A percentile compares a stretch with the other conserved stretches of the same genome.
Conservation (phyloP, 148 eudicot genomes). For the Vaccinium corymbosum region DNA sequence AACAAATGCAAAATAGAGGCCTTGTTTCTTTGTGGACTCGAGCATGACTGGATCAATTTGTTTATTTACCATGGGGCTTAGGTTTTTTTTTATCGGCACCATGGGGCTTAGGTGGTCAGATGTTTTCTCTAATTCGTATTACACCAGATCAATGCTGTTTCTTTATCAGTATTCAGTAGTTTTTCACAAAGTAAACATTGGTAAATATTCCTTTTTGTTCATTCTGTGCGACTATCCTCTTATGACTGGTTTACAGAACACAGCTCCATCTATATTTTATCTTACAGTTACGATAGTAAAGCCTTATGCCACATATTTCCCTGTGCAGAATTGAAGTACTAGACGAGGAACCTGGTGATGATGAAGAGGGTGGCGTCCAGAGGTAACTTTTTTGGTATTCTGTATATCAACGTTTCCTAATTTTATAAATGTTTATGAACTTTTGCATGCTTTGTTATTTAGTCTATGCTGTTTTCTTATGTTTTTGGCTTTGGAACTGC, state of each 20-base stretch:
- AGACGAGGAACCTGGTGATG: constrained; percentile 96
- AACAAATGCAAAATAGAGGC: constrained; percentile 2
- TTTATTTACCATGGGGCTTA: background rate
- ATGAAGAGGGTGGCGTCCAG: constrained; percentile 84
- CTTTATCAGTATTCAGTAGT: background rate
- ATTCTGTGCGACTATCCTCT: background rate
- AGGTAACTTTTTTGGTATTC: constrained; percentile 44
- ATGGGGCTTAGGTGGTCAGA: background rate
- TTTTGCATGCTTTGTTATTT: background rate
- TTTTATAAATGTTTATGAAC: background rate
- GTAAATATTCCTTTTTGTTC: background rate
- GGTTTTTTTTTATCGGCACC: background rate
- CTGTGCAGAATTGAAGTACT: constrained; percentile 76
- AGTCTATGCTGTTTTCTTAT: background rate
- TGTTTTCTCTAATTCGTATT: no score
- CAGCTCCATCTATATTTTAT: background rate
- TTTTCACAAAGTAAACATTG: background rate
- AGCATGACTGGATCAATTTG: background rate
- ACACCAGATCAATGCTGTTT: background rate
- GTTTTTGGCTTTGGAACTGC: background rate
- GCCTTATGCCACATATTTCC: background rate
- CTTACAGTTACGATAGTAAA: background rate
- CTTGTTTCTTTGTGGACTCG: constrained; percentile 4
- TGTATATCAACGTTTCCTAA: background rate
- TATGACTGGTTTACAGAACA: constrained; percentile 2